phyloP scores from a whole-genome alignment of 2,329 filamentous ascomycete species.

The Botrytis hyacinthi region DNA sequence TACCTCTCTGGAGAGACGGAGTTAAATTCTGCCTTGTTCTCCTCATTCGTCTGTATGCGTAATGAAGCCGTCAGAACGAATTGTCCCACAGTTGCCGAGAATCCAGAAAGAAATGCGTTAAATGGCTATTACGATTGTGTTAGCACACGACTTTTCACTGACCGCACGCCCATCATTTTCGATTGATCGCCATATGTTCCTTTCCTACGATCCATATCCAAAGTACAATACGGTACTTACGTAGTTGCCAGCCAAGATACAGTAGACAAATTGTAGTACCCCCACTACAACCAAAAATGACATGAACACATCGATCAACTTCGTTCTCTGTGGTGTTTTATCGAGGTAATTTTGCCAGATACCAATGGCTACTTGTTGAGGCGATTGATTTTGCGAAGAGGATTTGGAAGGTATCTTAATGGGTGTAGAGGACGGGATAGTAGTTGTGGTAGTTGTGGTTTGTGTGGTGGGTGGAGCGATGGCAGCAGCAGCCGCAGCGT shows the following conservation, averaged over 20 bases:
- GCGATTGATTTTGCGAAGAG: conserved; percentile 31
- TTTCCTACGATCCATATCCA: conserved; percentile 17
- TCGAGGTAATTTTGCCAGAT: conserved; percentile 77
- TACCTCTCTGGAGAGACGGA: conserved; percentile 79
- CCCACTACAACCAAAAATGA: conserved; percentile 81
- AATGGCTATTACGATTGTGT: conserved; percentile 67
- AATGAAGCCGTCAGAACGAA: conserved; percentile 88
- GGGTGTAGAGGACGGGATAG: conserved; percentile 35
- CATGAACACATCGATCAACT: conserved; percentile 91
- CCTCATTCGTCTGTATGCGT: conserved; percentile 85
- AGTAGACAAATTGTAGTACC: conserved; percentile 91
- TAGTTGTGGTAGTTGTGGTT: conserved; percentile 26
- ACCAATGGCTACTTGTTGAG: conserved; percentile 59
- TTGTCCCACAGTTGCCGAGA: conserved; percentile 90
- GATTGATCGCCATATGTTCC: background rate
- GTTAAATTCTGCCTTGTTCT: conserved; percentile 76
- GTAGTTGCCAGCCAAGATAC: conserved; percentile 87
- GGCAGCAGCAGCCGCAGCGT: conserved; percentile 37
- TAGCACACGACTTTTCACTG: background rate
- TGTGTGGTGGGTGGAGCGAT: conserved; percentile 25
- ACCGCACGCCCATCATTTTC: background rate
- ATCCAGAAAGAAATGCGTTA: conserved; percentile 96
- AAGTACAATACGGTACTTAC: conserved; percentile 55
- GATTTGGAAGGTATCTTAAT: conserved; percentile 31
- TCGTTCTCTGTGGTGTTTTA: conserved; percentile 83